Conservation (phyloP, 2,329 filamentous ascomycete species). For the Ascochyta koolunga region DNA sequence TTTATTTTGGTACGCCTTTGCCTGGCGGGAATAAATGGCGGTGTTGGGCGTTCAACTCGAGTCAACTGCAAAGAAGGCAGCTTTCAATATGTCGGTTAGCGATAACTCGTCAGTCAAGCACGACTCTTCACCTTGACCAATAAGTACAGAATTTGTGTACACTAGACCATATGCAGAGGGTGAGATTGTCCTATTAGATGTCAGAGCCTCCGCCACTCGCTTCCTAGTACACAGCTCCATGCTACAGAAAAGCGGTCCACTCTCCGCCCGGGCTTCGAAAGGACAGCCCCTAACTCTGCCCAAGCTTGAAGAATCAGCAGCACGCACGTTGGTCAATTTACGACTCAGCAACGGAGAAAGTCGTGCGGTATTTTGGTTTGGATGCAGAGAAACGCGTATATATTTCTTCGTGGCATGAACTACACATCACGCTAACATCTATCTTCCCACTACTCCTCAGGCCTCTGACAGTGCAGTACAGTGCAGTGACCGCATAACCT, state of each 20-base stretch:
- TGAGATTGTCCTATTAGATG: slow-evolving; percentile 17
- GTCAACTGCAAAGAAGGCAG: not conserved
- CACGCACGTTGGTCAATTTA: slow-evolving; percentile 6
- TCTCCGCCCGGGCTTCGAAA: not conserved
- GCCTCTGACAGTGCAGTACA: no score
- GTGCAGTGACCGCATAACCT: no score
- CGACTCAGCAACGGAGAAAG: no score
- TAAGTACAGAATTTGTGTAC: not conserved
- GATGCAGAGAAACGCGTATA: no score
- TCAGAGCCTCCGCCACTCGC: slow-evolving; percentile 24
- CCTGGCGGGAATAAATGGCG: no score
- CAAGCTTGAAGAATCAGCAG: not conserved
- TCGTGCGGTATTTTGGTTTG: no score
- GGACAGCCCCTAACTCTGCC: not conserved
- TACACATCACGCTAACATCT: no score
- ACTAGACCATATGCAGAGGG: slow-evolving; percentile 1
- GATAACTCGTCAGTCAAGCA: not conserved
- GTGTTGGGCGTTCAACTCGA: no score
- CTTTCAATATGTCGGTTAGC: not conserved
- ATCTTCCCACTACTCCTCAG: no score
- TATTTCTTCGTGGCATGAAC: no score
- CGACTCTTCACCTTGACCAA: not conserved
- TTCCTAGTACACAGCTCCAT: slow-evolving; percentile 34
- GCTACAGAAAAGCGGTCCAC: slow-evolving; percentile 24
- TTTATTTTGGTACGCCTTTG: slow-evolving; percentile 14